Evolutionary conservation across 495 filamentous ascomycete genomes (phyloP).

Genomic region (Podospora pseudocomata): DNA sequence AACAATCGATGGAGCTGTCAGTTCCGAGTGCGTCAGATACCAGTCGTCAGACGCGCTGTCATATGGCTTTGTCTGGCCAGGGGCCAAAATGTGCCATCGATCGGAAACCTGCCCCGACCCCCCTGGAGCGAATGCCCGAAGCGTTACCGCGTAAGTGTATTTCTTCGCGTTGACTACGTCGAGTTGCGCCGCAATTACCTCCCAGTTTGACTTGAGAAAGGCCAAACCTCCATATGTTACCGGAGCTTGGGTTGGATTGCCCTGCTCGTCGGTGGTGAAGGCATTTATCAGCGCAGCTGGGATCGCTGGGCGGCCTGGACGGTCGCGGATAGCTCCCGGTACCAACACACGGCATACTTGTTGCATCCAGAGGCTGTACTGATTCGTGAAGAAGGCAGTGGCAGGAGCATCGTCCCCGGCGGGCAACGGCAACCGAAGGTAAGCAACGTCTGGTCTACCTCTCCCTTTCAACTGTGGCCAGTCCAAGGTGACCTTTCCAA

Average conservation of each 20-base stretch:
- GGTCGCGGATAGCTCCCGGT: slow-evolving; percentile 19
- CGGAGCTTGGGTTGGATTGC: not conserved
- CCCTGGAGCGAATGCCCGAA: not conserved
- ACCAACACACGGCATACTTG: slow-evolving; percentile 22
- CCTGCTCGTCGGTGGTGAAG: not conserved
- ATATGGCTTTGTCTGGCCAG: slow-evolving; percentile 7
- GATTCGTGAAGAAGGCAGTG: slow-evolving; percentile 16
- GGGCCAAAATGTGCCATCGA: slow-evolving; percentile 22
- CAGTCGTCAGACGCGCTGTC: not conserved
- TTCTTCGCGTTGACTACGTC: not conserved
- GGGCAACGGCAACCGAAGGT: slow-evolving; percentile 33
- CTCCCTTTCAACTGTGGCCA: slow-evolving; percentile 19
- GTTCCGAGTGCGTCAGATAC: not conserved
- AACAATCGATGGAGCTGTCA: not conserved
- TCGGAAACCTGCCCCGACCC: slow-evolving; percentile 6
- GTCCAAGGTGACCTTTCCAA: slow-evolving; percentile 20
- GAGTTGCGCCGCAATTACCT: slow-evolving; percentile 5
- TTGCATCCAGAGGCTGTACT: slow-evolving; percentile 21
- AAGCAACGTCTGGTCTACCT: slow-evolving; percentile 28
- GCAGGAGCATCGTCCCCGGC: not conserved
- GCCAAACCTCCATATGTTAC: slow-evolving; percentile 25
- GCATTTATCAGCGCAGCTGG: slow-evolving; percentile 25
- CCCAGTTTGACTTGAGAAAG: slow-evolving; percentile 17
- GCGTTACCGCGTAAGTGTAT: not conserved
- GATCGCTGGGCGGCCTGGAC: slow-evolving; percentile 25